phyloP scores from a whole-genome alignment of 768 basidiomycete genomes.

The Dioszegia aurantiaca region DNA sequence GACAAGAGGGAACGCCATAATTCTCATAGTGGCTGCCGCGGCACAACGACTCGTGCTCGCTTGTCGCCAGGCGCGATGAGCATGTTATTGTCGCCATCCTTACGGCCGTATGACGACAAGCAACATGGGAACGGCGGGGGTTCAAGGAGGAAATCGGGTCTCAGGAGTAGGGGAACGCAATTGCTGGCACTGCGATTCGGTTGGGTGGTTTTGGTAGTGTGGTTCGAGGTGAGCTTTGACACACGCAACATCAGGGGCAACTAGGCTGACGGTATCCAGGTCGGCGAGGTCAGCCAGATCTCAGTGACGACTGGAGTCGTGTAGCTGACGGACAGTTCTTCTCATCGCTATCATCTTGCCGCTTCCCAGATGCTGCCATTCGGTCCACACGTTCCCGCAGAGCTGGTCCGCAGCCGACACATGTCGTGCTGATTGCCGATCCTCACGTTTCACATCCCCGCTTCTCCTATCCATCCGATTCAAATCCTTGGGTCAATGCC shows the following conservation, averaged over 20 bases:
- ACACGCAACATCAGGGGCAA: too few relatives aligned
- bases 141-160: constrained; percentile 23
- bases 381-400: constrained; percentile 20
- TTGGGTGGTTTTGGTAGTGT: constrained; percentile 67
- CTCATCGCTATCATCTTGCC: constrained; percentile 41
- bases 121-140: neutral
- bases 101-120: constrained; percentile 13
- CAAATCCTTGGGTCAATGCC: constrained; percentile 59
- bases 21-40: too few relatives aligned
- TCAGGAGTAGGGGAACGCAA: constrained; percentile 36
- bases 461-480: constrained; percentile 65
- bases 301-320: neutral
- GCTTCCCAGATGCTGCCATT: constrained; percentile 42
- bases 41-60: too few relatives aligned
- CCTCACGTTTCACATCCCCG: constrained; percentile 75
- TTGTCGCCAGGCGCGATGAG: neutral
- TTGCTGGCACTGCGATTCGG: constrained; percentile 45
- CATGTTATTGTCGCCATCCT: neutral
- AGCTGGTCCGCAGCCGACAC: constrained; percentile 52
- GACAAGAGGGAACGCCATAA: too few relatives aligned
- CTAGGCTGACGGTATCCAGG: constrained; percentile 54
- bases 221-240: constrained; percentile 60
- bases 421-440: constrained; percentile 80
- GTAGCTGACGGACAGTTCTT: constrained; percentile 40
- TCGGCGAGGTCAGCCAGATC: constrained; percentile 52